Evolutionary conservation across 2,329 filamentous ascomycete genomes (phyloP), one percentile per base, ranked within the genome.

Genomic region (Ascochyta viciae-villosae): DNA sequence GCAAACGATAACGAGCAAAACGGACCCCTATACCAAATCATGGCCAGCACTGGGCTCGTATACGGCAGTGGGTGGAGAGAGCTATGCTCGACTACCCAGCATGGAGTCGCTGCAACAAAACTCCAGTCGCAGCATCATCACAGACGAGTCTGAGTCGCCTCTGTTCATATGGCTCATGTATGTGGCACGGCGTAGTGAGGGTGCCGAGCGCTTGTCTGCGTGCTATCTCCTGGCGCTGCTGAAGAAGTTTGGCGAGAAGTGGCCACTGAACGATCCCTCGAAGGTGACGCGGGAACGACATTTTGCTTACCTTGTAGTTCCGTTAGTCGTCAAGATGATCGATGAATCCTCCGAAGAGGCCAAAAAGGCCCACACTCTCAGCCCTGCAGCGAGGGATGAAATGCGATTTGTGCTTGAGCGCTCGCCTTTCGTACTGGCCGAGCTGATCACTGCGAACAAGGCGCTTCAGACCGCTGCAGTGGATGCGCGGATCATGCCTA

Each of bases 381-480:
- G 81, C 15, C 80, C 84, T 35, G 85, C 86, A 52, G 74, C 83
- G 38, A 68, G 59, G 42, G 68, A 73, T 10, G 70, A 75, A 46
- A 49, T 65, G 54, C 65, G 65, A 26, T 64, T 66, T 23, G 51
- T 74, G 12, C 57, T 74, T n/a, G 70, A 74, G 50, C 85, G 86
- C 59, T 87, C 90, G 2, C 91, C 93, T 7, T 83, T 86, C 1
- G 84, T 96, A 10, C 81, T 98, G 50, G 91, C 92, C 15, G 86
- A 88, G 41, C 81, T 98, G 35, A 87, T 96, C 16, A 86, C 87
- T 24, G 91, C 95, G 67, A 92, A 88, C 71, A 86, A 89, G 57
- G 83, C 85, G 55, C 81, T 98, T 49, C 94, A 98, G 75, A 90
- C 88, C 66, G 88, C 91, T 34, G 92, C 92, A 0, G 89, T 88